Base-by-base conservation (phyloP, 352 stramenopile genomes). In the Phytophthora gonapodyides region DNA sequence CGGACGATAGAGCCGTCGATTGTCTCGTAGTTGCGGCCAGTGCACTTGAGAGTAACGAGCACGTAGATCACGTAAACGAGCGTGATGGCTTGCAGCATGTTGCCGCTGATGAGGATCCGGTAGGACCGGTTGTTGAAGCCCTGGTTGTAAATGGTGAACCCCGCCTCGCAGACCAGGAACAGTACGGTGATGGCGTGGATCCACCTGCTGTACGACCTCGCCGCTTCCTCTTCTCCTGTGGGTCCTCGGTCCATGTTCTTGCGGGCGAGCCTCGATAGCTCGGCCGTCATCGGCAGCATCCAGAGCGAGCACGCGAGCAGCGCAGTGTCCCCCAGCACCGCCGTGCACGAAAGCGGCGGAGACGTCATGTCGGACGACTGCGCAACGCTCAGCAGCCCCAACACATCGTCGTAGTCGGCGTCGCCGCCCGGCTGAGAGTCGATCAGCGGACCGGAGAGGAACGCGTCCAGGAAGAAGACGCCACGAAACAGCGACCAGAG, bases 401-500 rank as follows among this genome's bases (percentile, higher is more conserved):
- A 57, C 17, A 73, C 70, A 37, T 84, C 75, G 15, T 77, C 60
- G 41, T 76, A 75, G n/a, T 77, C 45, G 16, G 27, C 16, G 2
- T 71, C 55, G 15, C 13, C 30, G 34, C n/a, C 11, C 31, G 31
- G 16, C 12, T 43, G 38, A 16, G 24, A 27, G 7, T 64, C 49
- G 35, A 45, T 17, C 30, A 53, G 44, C 33, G 45, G 31, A 8
- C 24, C 46, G 36, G 71, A 64, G 6, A 82, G 36, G 42, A 76
- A 72, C 31, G 73, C 51, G 34, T 84, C 64, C 34, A 75, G 15
- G 51, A 76, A 85, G 65, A 82, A 84, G 16, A 81, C 19, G 30
- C 61, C 55, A n/a, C 69, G 78, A 42, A 82, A 80, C 38, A 84
- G 50, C 54, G 78, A 84, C 76, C 73, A 87, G 19, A 87, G 63